Conservation (phyloP, 140 eudicot species). For the Senecio squalidus region DNA sequence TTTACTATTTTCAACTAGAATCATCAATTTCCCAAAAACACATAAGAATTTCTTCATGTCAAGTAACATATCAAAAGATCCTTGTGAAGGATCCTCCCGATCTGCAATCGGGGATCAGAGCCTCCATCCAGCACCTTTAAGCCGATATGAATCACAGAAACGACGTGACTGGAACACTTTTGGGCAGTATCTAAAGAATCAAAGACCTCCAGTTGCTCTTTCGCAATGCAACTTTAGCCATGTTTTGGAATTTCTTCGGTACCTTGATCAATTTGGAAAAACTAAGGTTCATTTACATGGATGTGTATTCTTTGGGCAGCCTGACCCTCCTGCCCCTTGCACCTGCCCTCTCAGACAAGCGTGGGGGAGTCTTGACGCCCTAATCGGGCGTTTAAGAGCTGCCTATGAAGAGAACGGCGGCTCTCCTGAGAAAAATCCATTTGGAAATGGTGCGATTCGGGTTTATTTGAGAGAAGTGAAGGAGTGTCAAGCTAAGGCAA, state of each 20-base stretch:
- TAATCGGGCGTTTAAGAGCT: conserved; percentile 77
- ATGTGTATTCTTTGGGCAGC: conserved; percentile 84
- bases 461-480: conserved; percentile 70
- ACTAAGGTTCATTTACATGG: conserved; percentile 83
- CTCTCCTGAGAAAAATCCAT: conserved; percentile 65
- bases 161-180: conserved; percentile 92
- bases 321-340: conserved; percentile 93
- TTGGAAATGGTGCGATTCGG: conserved; percentile 79
- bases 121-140: conserved; percentile 41
- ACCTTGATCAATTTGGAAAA: conserved; percentile 89
- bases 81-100: conserved; percentile 47
- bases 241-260: conserved; percentile 68
- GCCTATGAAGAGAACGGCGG: conserved; percentile 94
- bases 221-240: conserved; percentile 64
- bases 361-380: conserved; percentile 86
- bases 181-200: conserved; percentile 75
- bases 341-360: conserved; percentile 88
- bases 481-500: conserved; percentile 86
- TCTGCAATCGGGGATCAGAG: conserved; percentile 26
- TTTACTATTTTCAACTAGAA: conserved; percentile 15
- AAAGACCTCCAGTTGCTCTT: conserved; percentile 59
- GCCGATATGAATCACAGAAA: conserved; percentile 86
- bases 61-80: conserved; percentile 24
- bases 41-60: conserved; percentile 37
- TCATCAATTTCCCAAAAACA: conserved; percentile 14